phyloP scores from a whole-genome alignment of 495 filamentous ascomycete species.

The Aspergillus hancockii region DNA sequence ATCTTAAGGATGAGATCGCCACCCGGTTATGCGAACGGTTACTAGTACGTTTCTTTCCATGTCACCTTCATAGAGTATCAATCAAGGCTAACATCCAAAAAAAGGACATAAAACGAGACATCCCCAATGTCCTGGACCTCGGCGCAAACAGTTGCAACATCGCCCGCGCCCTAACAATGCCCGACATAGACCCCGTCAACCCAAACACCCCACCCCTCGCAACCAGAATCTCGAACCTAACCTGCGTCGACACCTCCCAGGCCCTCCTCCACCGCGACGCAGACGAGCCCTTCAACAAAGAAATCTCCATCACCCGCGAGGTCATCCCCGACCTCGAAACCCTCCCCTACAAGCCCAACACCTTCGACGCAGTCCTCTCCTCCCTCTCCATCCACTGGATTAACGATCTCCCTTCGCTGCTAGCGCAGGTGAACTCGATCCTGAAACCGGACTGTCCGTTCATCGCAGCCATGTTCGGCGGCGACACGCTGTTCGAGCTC shows the following conservation, averaged over 20 bases:
- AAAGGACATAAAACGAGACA: constrained; percentile 87
- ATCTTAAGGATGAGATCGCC: constrained; percentile 90
- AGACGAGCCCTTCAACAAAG: constrained; percentile 70
- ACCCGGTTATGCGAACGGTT: constrained; percentile 82
- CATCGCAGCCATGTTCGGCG: constrained; percentile 93
- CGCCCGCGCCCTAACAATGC: constrained; percentile 72
- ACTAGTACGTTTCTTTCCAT: constrained; percentile 54
- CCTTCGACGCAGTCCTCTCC: constrained; percentile 86
- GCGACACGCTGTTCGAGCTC: constrained; percentile 91
- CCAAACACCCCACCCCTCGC: constrained; percentile 62
- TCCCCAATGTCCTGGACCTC: constrained; percentile 84
- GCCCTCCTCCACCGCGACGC: constrained; percentile 81
- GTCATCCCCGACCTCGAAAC: constrained; percentile 68
- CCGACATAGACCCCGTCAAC: constrained; percentile 61
- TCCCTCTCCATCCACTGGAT: constrained; percentile 94
- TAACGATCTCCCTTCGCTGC: constrained; percentile 86
- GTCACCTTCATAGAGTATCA: neutral
- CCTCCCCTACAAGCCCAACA: constrained; percentile 73
- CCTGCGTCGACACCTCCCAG: constrained; percentile 77
- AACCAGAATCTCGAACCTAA: constrained; percentile 66
- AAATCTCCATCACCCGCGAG: constrained; percentile 68
- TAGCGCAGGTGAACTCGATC: constrained; percentile 76
- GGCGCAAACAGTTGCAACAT: constrained; percentile 97
- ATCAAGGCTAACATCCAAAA: neutral
- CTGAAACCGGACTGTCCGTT: constrained; percentile 92